Evolutionary conservation across 176 grass and related monocot genomes (phyloP), one percentile per base, ranked within the genome.

Genomic region (Typha latifolia): DNA sequence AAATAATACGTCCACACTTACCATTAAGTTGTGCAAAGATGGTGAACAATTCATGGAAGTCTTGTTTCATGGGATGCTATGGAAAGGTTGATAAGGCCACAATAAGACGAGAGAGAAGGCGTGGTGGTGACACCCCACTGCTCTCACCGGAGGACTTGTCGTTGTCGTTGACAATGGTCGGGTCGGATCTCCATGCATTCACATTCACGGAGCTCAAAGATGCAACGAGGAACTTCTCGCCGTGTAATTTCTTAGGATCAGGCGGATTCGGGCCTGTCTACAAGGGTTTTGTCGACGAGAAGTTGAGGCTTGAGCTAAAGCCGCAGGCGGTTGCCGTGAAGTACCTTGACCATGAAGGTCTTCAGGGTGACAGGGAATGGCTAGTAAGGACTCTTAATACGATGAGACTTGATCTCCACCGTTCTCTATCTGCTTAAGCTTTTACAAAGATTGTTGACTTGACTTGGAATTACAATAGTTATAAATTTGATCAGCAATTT

Each of bases 281-380:
- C 78, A 81, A 69, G 80, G 88, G 92, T 24, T 72, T 80, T 66
- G 51, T 96, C 71, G 79, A 72, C 23, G 92, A 86, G 11, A 50
- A 51, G 12, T 73, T 96, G 49, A 82, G 85, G 2, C 84, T 82
- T 0, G 85, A 79, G 1, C 74, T 96, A 18, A 62, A 61, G 34
- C 71, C 84, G 56, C 92, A 91, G 76, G 23, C 48, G 5, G 81
- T 96, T 49, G 92, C 92, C 11, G 69, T 96, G 66, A 96, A 96
- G 77, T 96, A 87, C 70, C 83, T 96, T 73, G 88, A 96, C 74
- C 56, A 78, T 14, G 92, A 96, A 8, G 82, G 88, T 56, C 72
- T 75, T 22, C 92, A 96, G 79, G 92, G 92, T 12, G 85, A 96
- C 63, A 81, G 77, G 66, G 92, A 96, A 74, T 96, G 92, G 92